Evolutionary conservation across 78 protist species (phyloP), one percentile per base, ranked within the genome.

Genomic region (Neovahlkampfia damariscottae): DNA sequence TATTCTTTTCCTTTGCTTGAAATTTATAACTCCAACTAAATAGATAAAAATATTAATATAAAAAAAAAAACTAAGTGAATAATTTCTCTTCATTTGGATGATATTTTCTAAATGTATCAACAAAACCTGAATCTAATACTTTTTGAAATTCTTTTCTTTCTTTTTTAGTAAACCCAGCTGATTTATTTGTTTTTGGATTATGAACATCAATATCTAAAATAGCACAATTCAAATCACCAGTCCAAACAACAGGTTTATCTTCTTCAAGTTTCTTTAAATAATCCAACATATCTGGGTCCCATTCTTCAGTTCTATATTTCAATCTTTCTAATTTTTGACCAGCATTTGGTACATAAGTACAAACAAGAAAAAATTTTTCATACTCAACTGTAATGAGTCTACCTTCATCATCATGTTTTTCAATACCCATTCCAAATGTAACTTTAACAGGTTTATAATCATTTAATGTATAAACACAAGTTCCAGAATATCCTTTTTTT

Each of bases 401-500:
- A n/a, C 81, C 81, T 6, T 78, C 77, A 10, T 19, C 19, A 69
- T 69, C 72, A n/a, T 69, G 72, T 28, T 30, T 19, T 69, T 69
- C 67, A 10, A 19, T 19, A 69, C 62, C 62, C 62, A 50, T 50
- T n/a, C 62, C 62, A 50, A 50, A 50, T 50, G 62, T 50, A 19
- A 50, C 62, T 28, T 5, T 29, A 5, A 10, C 7, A 5, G 8
- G 59, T 5, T 76, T 76, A 10, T 67, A 5, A 29, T 36, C 5
- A 31, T 76, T 62, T 70, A 69, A n/a, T 35, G 28, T 72, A 27
- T 66, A 39, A 8, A 66, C 40, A 27, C 58, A 71, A n/a, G 80
- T 75, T 10, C 81, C 81, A 27, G 78, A 27, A 9, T 78, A 78
- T 35, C 74, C 81, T 8, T 78, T 78, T 28, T 3, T 75, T 31